Conservation (phyloP, 768 basidiomycete species). For the Rhodotorula toruloides region DNA sequence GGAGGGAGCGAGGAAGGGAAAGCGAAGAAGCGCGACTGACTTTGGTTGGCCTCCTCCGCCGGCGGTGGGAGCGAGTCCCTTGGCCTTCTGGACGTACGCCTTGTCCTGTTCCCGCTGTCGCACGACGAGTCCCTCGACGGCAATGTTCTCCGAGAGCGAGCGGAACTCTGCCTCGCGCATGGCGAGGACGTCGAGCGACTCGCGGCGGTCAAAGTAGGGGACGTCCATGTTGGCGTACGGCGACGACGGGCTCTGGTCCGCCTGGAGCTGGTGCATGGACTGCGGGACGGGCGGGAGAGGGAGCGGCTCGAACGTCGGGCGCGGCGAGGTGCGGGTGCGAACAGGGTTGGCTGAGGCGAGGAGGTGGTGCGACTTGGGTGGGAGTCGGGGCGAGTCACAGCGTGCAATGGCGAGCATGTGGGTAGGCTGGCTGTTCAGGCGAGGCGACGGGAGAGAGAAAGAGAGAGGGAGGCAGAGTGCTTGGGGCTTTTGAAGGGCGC, state of each 20-base stretch:
- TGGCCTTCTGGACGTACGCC: not conserved
- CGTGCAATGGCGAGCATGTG: not conserved
- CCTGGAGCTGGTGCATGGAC: not conserved
- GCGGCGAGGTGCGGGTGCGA: not conserved
- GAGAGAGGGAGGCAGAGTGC: not conserved
- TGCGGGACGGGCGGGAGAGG: not conserved
- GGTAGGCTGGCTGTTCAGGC: not conserved
- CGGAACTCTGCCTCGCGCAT: conserved; percentile 7
- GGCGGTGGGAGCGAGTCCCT: not conserved
- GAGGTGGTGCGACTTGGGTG: not conserved
- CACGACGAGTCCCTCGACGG: conserved; percentile 9
- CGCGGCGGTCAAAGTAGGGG: conserved; percentile 1
- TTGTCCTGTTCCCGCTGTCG: conserved; percentile 10
- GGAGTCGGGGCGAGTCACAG: not conserved
- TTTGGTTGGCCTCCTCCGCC: not conserved
- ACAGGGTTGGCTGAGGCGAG: not conserved
- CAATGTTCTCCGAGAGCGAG: not conserved
- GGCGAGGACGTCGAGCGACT: not conserved
- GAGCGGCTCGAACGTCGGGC: not conserved
- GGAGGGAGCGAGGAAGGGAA: too few species aligned
- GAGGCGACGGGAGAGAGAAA: not conserved
- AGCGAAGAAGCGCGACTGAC: not conserved
- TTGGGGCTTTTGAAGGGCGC: too few species aligned
- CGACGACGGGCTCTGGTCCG: not conserved
- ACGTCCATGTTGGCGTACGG: conserved; percentile 17